These are phyloP conservation scores for Candida montana DNA, from an alignment of 805 yeast species.

Conservation along the genomic window DNA sequence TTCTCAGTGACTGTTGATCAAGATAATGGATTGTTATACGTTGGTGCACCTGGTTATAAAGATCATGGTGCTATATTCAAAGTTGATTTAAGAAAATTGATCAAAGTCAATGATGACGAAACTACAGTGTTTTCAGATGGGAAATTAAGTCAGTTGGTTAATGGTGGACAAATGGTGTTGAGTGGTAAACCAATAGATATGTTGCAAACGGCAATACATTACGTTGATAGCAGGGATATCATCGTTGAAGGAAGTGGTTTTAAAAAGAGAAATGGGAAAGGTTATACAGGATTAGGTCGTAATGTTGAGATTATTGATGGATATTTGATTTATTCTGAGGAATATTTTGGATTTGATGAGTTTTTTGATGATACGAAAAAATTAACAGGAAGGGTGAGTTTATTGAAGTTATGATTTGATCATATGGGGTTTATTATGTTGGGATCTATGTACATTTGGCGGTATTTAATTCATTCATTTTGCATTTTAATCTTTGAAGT, in stretches of 20 bases:
- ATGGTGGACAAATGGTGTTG: background rate
- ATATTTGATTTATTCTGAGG: conserved; percentile 34
- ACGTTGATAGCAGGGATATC: background rate
- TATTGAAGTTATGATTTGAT: conserved; percentile 5
- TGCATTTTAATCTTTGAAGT: too few relatives aligned
- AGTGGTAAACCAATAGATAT: too few relatives aligned
- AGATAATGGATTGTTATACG: conserved; percentile 21
- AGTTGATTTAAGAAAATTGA: conserved; percentile 23
- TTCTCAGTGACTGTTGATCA: conserved; percentile 9
- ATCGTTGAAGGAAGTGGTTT: conserved; percentile 20
- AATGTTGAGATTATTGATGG: conserved; percentile 27
- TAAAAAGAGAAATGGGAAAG: conserved; percentile 7
- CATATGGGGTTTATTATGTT: too few relatives aligned
- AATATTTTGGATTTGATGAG: conserved; percentile 31
- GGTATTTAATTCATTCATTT: too few relatives aligned
- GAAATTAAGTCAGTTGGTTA: background rate
- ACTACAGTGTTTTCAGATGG: conserved; percentile 1
- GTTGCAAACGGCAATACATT: too few relatives aligned
- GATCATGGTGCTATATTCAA: conserved; percentile 42
- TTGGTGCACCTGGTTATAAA: conserved; percentile 44
- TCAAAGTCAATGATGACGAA: background rate
- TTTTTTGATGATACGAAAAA: conserved; percentile 19
- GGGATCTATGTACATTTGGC: too few relatives aligned
- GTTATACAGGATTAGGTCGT: conserved; percentile 41
- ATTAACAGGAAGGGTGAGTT: conserved; percentile 30